Evolutionary conservation across 2,329 filamentous ascomycete species (phyloP), one percentile per base, ranked within the genome.

Genomic region (Coleophoma cylindrospora): DNA sequence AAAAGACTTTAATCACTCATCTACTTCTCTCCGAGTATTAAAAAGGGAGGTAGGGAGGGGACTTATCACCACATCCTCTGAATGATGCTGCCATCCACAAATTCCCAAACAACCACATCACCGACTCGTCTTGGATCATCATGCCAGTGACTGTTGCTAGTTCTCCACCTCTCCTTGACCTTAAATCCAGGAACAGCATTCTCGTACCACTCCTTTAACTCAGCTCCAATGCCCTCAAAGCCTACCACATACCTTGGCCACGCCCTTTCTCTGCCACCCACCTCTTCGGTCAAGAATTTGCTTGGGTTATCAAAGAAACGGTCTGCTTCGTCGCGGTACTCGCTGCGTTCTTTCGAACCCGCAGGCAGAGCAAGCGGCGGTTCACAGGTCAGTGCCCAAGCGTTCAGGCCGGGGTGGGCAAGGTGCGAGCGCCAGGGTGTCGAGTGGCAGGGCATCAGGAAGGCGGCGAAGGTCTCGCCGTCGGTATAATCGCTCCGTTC

Each of bases 341-440:
- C 63, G 1, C 71, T 73, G 40, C 91, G 82, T 64, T 88, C 79
- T 6, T 69, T 66, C 0, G 79, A 74, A 22, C 77, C 73, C 0
- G 91, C 75, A 2, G 65, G 65, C 0, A 81, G 80, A 60, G 85
- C 72, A 12, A 99, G 70, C 0, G 94, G 94, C 2, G 94, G 94
- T 59, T 96, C 91, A 68, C 94, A 99, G 6, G 87, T 87, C 14
- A 97, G 74, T 0, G 91, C 92, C 75, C 91, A 91, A 4, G 90
- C 91, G 51, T 81, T 71, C 48, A 96, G 82, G 32, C 74, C 71
- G 0, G 89, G 81, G 63, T 94, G 81, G 53, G 95, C 75, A 37
- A 97, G 78, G 63, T 95, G 88, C 14, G 87, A 91, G 61, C 91
- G 87, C 92, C 94, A 97, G 2, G 94, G 92, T 0, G 92, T 97